These are phyloP conservation scores for Colletotrichum tropicale DNA, from an alignment of 2,329 filamentous ascomycete species.

Conservation along the genomic window DNA sequence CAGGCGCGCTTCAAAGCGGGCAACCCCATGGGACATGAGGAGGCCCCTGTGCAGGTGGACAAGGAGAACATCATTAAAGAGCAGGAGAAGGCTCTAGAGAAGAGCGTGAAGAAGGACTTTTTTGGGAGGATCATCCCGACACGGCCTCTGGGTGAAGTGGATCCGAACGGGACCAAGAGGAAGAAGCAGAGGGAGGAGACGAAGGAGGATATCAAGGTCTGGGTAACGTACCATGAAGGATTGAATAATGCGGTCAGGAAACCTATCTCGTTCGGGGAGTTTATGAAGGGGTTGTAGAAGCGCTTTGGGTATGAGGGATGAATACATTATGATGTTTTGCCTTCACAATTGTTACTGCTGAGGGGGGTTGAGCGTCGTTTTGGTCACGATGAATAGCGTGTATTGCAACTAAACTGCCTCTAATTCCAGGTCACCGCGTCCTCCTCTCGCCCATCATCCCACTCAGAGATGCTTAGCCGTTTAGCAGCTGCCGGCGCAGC, in stretches of 20 bases:
- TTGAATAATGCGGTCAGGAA: slow-evolving; percentile 92
- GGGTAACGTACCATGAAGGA: slow-evolving; percentile 90
- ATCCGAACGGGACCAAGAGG: slow-evolving; percentile 36
- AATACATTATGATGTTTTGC: background rate
- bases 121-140: slow-evolving; percentile 75
- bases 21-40: slow-evolving; percentile 27
- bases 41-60: slow-evolving; percentile 33
- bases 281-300: slow-evolving; percentile 67
- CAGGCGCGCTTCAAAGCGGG: slow-evolving; percentile 65
- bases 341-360: background rate
- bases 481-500: background rate
- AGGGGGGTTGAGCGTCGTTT: background rate
- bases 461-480: background rate
- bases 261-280: slow-evolving; percentile 79
- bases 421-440: background rate
- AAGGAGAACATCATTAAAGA: slow-evolving; percentile 42
- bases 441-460: background rate
- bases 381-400: background rate
- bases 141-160: slow-evolving; percentile 41
- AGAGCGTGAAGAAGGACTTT: slow-evolving; percentile 75
- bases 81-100: slow-evolving; percentile 33
- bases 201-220: slow-evolving; percentile 61
- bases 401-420: background rate
- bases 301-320: background rate
- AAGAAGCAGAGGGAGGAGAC: slow-evolving; percentile 31